Evolutionary conservation across 2,329 filamentous ascomycete genomes (phyloP).

Genomic region (Paraphoma chrysanthemicola): DNA sequence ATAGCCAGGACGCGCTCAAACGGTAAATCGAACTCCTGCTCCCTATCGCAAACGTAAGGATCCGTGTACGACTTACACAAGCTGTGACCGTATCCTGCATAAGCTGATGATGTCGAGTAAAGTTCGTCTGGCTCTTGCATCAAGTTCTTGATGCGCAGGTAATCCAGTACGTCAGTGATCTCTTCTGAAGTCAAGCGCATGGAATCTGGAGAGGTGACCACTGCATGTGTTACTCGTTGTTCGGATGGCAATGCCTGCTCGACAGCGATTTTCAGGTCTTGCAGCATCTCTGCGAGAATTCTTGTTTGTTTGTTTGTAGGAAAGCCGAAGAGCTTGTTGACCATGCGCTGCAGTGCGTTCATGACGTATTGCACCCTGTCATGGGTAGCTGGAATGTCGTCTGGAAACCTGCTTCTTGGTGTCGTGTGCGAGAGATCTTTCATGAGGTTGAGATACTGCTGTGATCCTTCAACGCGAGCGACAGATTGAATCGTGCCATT

Average conservation of each 20-base stretch:
- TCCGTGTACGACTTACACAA: not conserved
- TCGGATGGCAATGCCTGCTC: not conserved
- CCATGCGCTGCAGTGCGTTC: slow-evolving; percentile 1
- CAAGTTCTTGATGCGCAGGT: slow-evolving; percentile 3
- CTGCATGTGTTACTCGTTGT: slow-evolving; percentile 2
- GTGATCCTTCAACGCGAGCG: not conserved
- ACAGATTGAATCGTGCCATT: not conserved
- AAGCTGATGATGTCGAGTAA: slow-evolving; percentile 2
- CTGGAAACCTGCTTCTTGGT: not conserved
- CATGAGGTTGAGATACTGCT: not conserved
- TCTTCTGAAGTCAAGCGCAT: slow-evolving; percentile 2
- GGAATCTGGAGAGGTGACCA: slow-evolving; percentile 6
- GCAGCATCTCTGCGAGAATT: slow-evolving; percentile 6
- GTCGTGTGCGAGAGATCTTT: not conserved
- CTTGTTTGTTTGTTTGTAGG: slow-evolving; percentile 5
- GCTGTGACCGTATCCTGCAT: slow-evolving; percentile 1
- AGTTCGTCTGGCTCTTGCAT: slow-evolving; percentile 5
- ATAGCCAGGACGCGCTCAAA: not conserved
- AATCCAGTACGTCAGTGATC: slow-evolving; percentile 6
- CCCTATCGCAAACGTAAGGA: not conserved
- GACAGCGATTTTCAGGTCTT: not conserved
- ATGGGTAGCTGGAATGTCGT: not conserved
- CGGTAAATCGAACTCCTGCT: not conserved
- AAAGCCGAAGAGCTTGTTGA: slow-evolving; percentile 2
- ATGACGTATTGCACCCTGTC: slow-evolving; percentile 4